Evolutionary conservation across 257 asterid species (phyloP).

Genomic region (Verbena officinalis): DNA sequence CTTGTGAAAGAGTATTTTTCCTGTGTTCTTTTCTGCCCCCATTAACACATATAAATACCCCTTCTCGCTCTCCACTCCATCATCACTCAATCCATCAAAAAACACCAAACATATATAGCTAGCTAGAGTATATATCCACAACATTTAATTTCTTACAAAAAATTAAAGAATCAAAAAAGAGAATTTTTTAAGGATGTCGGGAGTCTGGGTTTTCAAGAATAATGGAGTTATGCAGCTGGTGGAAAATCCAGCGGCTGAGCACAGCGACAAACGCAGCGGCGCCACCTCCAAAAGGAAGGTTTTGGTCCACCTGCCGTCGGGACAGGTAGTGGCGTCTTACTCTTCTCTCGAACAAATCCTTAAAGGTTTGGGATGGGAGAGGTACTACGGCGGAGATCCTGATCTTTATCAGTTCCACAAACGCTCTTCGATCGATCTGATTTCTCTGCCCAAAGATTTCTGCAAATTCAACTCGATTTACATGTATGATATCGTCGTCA

Average conservation of each 20-base stretch:
- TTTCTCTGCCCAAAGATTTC: slow-evolving; percentile 75
- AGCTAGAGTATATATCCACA: no score
- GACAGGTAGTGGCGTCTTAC: slow-evolving; percentile 70
- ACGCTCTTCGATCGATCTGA: slow-evolving; percentile 72
- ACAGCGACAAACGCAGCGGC: slow-evolving; percentile 26
- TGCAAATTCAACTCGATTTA: slow-evolving; percentile 71
- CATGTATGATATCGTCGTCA: slow-evolving; percentile 92
- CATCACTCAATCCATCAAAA: slow-evolving; percentile 25
- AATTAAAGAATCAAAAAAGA: background rate
- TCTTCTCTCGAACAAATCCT: slow-evolving; percentile 57
- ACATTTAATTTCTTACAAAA: background rate
- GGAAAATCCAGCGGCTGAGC: slow-evolving; percentile 54
- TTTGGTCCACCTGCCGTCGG: slow-evolving; percentile 72
- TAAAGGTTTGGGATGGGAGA: slow-evolving; percentile 76
- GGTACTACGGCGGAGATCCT: slow-evolving; percentile 67
- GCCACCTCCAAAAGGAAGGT: slow-evolving; percentile 52
- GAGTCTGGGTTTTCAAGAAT: slow-evolving; percentile 84
- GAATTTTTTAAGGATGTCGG: slow-evolving; percentile 54
- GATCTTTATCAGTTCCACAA: slow-evolving; percentile 85
- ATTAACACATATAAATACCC: slow-evolving; percentile 50
- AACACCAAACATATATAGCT: no score
- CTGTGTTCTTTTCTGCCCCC: slow-evolving; percentile 34
- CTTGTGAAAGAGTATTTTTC: slow-evolving; percentile 30
- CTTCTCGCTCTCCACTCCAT: slow-evolving; percentile 23
- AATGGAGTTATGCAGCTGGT: slow-evolving; percentile 76